Base-by-base conservation (phyloP, 1,284 basidiomycete genomes). In the Agaricales sp. region DNA sequence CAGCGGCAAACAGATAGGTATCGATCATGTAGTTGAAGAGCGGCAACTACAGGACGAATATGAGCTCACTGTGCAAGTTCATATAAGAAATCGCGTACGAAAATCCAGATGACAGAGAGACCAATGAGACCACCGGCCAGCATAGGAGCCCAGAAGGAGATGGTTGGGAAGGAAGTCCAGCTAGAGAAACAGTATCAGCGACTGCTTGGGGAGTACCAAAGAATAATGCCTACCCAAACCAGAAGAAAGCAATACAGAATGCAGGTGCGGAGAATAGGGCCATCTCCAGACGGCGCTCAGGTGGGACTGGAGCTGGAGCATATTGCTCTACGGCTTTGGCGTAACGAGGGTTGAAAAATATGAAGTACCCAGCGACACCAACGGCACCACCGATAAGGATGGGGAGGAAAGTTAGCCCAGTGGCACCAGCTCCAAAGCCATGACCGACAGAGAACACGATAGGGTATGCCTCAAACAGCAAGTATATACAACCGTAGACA, bases 371-470 rank as follows among this genome's bases (percentile, higher is more conserved):
- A 2, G 63, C 26, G 19, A 73, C 75, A 44, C 71, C 73, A 6
- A 71, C 25, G 0, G 68, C 61, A 3, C 78, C 76, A 23, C 83
- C 83, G n/a, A 82, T 55, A 19, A 71, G 66, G 4, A 85, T 73
- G 4, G 80, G 81, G 22, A 82, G 67, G 62, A 85, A 85, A 0
- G 79, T 75, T 4, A 84, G 70, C 1, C 82, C 82, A 8, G 71
- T 71, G 55, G 78, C 57, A 3, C 82, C 80, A 0, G 75, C 64
- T 18, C 71, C 73, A 66, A 82, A 87, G 35, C 74, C 72, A 18
- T 75, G 71, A 54, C 75, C 73, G n/a, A 73, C 63, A 56, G 78
- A 68, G 61, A 83, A 86, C 4, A 84, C 75, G 52, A 83, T 79
- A 0, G 80, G 75, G 57, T 71, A 80, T 1, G 72, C 75, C 8